Evolutionary conservation across 23 red algal species (phyloP).

Genomic region (Gracilaria gracilis): DNA sequence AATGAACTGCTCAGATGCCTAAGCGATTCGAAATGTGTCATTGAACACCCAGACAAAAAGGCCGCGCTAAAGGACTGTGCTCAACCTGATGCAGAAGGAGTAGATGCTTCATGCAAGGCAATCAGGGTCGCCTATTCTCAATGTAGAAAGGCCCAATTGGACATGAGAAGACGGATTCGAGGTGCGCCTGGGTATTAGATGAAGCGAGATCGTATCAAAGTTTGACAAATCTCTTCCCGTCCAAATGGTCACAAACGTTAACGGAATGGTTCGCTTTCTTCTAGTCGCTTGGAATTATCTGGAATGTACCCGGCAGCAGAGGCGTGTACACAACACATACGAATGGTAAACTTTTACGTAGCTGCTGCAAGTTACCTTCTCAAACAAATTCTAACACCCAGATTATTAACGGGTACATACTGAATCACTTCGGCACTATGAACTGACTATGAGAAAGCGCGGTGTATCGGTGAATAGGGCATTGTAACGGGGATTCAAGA

Average conservation of each 20-base stretch:
- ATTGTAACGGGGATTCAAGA: too few species aligned
- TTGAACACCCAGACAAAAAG: conserved; percentile 79
- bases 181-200: conserved; percentile 72
- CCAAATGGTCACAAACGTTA: not conserved
- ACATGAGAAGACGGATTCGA: conserved; percentile 77
- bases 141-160: conserved; percentile 81
- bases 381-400: too few species aligned
- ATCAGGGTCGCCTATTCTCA: conserved; percentile 80
- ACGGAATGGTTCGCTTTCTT: not conserved
- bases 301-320: too few species aligned
- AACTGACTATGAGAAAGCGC: too few species aligned
- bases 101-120: conserved; percentile 81
- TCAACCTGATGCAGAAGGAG: conserved; percentile 78
- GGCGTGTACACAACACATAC: too few species aligned
- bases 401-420: too few species aligned
- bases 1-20: conserved; percentile 87
- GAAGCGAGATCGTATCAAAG: not conserved
- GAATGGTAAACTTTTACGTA: too few species aligned
- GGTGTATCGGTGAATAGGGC: too few species aligned
- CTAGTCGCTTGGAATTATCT: too few species aligned
- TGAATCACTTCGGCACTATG: too few species aligned
- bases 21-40: conserved; percentile 87
- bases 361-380: too few species aligned
- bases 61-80: conserved; percentile 88
- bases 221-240: not conserved